Evolutionary conservation across 2,329 filamentous ascomycete genomes (phyloP).

Genomic region (Pseudophaeomoniella oleicola): DNA sequence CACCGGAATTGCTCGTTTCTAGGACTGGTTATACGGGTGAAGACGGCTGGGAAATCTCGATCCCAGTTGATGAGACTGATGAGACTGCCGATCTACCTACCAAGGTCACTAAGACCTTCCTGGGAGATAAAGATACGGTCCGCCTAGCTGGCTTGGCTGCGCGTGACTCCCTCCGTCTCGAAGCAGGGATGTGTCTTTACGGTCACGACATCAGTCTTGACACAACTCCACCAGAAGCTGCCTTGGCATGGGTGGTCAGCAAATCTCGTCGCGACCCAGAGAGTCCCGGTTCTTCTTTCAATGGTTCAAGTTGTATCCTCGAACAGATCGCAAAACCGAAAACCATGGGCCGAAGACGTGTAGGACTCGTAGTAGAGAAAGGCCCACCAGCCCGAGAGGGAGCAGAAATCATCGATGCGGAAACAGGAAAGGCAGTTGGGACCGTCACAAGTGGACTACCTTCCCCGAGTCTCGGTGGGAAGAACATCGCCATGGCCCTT

Average conservation of each 20-base stretch:
- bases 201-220: conserved; percentile 87
- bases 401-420: conserved; percentile 53
- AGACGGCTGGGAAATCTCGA: conserved; percentile 93
- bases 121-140: conserved; percentile 50
- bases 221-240: conserved; percentile 53
- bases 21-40: conserved; percentile 94
- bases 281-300: conserved; percentile 51
- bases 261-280: conserved; percentile 51
- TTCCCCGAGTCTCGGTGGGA: conserved; percentile 61
- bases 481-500: conserved; percentile 95
- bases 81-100: conserved; percentile 18
- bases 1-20: conserved; percentile 54
- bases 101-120: conserved; percentile 52
- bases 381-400: conserved; percentile 85
- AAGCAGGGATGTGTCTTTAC: conserved; percentile 98
- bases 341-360: conserved; percentile 54
- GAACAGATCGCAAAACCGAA: conserved; percentile 50
- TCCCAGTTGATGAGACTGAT: conserved; percentile 45
- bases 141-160: conserved; percentile 80
- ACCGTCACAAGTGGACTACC: conserved; percentile 80
- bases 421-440: conserved; percentile 50
- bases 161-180: conserved; percentile 79
- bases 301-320: conserved; percentile 66
- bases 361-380: conserved; percentile 63
- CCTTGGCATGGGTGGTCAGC: conserved; percentile 67